Evolutionary conservation across 2,329 filamentous ascomycete genomes (phyloP).

Genomic region (Chaetomium strumarium): DNA sequence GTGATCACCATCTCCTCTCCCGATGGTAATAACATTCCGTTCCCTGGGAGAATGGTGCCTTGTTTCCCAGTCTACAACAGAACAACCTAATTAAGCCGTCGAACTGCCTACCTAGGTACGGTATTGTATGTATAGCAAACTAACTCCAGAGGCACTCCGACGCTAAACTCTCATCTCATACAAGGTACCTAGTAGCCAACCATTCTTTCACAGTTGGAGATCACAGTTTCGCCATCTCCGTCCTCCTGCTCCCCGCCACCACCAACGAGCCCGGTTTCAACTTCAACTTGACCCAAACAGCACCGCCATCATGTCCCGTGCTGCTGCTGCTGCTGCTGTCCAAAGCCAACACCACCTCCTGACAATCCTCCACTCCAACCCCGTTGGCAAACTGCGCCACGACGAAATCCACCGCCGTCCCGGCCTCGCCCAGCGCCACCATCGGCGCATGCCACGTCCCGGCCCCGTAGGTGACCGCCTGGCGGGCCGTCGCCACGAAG

Average conservation of each 20-base stretch:
- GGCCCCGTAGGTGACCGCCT: constrained; percentile 86
- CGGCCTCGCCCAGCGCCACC: constrained; percentile 65
- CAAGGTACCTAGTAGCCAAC: too few relatives aligned
- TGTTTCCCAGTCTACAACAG: too few relatives aligned
- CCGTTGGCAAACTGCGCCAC: constrained; percentile 88
- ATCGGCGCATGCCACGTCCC: constrained; percentile 97
- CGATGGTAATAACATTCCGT: too few relatives aligned
- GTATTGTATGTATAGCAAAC: too few relatives aligned
- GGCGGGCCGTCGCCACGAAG: constrained; percentile 69
- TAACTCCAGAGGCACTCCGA: too few relatives aligned
- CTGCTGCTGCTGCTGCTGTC: neutral
- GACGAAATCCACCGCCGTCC: constrained; percentile 69
- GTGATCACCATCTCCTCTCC: neutral
- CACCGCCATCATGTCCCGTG: neutral
- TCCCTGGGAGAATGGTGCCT: too few relatives aligned
- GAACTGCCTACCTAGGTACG: too few relatives aligned
- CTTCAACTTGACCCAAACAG: constrained; percentile 7
- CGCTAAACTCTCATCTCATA: too few relatives aligned
- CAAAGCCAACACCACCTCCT: constrained; percentile 58
- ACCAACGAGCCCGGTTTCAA: too few relatives aligned
- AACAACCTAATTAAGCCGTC: too few relatives aligned
- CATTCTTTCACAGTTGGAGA: too few relatives aligned
- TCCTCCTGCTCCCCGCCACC: neutral
- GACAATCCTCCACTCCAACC: constrained; percentile 76
- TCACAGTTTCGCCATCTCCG: constrained; percentile 2